Evolutionary conservation across 805 yeast species (phyloP).

Genomic region (Kazachstania psychrophila): DNA sequence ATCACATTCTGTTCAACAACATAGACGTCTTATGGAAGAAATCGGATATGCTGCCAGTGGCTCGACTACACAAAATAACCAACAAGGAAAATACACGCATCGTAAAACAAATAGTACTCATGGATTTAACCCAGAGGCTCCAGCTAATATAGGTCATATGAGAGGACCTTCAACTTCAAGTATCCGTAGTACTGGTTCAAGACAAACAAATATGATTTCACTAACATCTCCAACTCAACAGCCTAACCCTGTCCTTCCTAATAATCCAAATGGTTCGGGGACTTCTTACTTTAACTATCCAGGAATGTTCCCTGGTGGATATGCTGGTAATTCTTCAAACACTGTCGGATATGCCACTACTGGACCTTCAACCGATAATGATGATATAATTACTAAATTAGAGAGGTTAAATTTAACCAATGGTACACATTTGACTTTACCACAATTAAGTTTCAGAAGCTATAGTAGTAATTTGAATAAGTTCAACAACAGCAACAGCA

Average conservation of each 20-base stretch:
- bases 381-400: constrained; percentile 23
- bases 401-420: constrained; percentile 24
- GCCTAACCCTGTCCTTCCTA: not conserved
- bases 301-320: constrained; percentile 24
- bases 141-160: constrained; percentile 21
- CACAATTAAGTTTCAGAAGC: constrained; percentile 25
- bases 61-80: constrained; percentile 6
- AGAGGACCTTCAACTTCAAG: constrained; percentile 28
- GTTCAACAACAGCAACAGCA: no score
- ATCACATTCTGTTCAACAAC: constrained; percentile 56
- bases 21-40: constrained; percentile 83
- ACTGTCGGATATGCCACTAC: constrained; percentile 7
- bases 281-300: constrained; percentile 27
- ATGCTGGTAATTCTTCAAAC: not conserved
- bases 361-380: constrained; percentile 11
- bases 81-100: constrained; percentile 10
- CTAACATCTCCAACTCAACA: constrained; percentile 8
- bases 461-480: no score
- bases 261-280: not conserved
- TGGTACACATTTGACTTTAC: constrained; percentile 25
- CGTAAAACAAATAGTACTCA: constrained; percentile 21
- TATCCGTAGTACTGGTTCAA: constrained; percentile 24
- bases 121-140: constrained; percentile 14
- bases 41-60: constrained; percentile 50
- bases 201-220: constrained; percentile 14